These are phyloP conservation scores for Brassica nigra DNA, from an alignment of 345 rosid genomes.

Conservation along the genomic window DNA sequence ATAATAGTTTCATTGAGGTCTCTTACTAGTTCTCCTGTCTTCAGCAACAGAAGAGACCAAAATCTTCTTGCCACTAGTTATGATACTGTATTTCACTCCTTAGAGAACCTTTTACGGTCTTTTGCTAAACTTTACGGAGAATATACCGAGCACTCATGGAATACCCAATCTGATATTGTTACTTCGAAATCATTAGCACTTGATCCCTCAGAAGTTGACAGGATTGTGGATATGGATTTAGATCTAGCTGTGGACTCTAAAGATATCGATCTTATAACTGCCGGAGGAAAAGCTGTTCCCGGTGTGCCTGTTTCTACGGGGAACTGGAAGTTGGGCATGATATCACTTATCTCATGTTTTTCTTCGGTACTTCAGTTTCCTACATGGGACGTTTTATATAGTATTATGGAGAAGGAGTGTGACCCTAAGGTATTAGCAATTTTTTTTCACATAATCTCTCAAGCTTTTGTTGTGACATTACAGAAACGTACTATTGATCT, in stretches of 20 bases:
- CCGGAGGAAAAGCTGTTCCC: conserved; percentile 50
- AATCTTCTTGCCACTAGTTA: conserved; percentile 45
- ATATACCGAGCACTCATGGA: conserved; percentile 48
- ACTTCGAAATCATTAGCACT: conserved; percentile 39
- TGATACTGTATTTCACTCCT: conserved; percentile 49
- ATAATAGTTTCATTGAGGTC: conserved; percentile 61
- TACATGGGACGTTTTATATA: conserved; percentile 73
- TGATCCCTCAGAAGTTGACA: conserved; percentile 52
- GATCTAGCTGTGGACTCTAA: conserved; percentile 63
- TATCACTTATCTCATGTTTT: conserved; percentile 72
- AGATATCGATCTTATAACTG: conserved; percentile 54
- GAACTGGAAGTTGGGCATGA: conserved; percentile 81
- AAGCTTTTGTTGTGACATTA: conserved; percentile 26
- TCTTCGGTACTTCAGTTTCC: conserved; percentile 51
- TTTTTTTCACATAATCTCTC: conserved; percentile 9
- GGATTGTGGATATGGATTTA: conserved; percentile 80
- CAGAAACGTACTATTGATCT: conserved; percentile 11
- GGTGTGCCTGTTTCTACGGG: conserved; percentile 50
- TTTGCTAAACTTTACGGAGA: conserved; percentile 56
- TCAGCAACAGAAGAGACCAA: conserved; percentile 46
- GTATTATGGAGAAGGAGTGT: conserved; percentile 60
- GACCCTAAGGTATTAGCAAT: conserved; percentile 60
- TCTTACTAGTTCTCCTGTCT: conserved; percentile 61
- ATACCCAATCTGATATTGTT: conserved; percentile 44
- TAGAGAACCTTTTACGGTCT: conserved; percentile 64